These are phyloP conservation scores for Ophiocordyceps unilateralis DNA, from an alignment of 2,329 filamentous ascomycete genomes.

Conservation along the genomic window DNA sequence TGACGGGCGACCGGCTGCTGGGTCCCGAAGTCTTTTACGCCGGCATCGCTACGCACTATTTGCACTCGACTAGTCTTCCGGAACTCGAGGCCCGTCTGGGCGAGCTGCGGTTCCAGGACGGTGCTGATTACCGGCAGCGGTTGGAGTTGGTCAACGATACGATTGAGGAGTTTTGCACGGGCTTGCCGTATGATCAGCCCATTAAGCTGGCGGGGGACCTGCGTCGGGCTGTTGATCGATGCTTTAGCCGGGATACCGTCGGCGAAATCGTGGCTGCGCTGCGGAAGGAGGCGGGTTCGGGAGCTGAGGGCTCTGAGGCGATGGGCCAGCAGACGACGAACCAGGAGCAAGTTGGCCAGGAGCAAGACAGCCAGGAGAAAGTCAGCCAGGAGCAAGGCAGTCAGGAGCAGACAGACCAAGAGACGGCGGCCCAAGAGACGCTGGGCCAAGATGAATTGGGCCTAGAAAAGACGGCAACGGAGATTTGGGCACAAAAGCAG, in stretches of 20 bases:
- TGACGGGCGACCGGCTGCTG: slow-evolving; percentile 70
- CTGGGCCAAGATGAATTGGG: not conserved
- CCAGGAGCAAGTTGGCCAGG: not conserved
- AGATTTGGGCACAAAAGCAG: slow-evolving; percentile 65
- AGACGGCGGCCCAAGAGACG: not conserved
- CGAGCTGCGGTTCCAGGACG: slow-evolving; percentile 77
- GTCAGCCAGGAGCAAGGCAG: not conserved
- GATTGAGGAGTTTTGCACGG: slow-evolving; percentile 81
- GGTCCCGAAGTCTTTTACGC: slow-evolving; percentile 81
- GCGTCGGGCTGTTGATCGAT: slow-evolving; percentile 70
- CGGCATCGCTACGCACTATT: slow-evolving; percentile 87
- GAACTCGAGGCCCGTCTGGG: slow-evolving; percentile 70
- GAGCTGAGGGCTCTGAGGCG: not conserved
- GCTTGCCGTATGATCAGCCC: slow-evolving; percentile 59
- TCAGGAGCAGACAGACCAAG: not conserved
- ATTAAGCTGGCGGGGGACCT: slow-evolving; percentile 51
- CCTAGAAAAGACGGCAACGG: slow-evolving; percentile 20
- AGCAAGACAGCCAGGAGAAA: not conserved
- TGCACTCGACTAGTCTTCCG: slow-evolving; percentile 76
- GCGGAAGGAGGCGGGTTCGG: slow-evolving; percentile 25
- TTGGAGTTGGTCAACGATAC: slow-evolving; percentile 64
- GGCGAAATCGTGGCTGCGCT: slow-evolving; percentile 55
- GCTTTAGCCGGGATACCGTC: slow-evolving; percentile 52
- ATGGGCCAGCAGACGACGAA: not conserved
- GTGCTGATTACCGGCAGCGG: slow-evolving; percentile 43